Conservation (phyloP, 805 yeast species). For the Wickerhamiella australiensis region DNA sequence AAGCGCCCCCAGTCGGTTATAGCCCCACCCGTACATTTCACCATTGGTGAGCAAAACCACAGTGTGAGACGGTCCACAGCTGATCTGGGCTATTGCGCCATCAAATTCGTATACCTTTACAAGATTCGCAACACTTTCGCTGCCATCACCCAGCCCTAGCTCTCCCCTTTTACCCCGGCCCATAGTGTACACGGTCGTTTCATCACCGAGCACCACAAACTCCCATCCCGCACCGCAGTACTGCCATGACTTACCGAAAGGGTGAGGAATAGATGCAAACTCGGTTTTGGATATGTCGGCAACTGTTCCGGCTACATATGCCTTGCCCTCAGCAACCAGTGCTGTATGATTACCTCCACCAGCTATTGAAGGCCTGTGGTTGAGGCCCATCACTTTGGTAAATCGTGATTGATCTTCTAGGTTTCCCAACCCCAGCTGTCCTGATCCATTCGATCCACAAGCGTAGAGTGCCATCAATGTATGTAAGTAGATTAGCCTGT, state of each 20-base stretch:
- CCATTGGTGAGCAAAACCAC: constrained; percentile 30
- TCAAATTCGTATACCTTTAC: constrained; percentile 17
- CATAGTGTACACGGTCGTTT: constrained; percentile 36
- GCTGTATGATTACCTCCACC: constrained; percentile 88
- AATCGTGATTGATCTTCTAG: constrained; percentile 36
- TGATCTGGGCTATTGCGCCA: constrained; percentile 16
- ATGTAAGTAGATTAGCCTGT: neutral
- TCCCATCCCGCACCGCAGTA: constrained; percentile 72
- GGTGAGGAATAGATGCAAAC: constrained; percentile 12
- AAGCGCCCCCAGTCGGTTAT: constrained; percentile 47
- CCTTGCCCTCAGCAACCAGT: constrained; percentile 41
- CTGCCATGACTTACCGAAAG: constrained; percentile 29
- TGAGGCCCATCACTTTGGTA: neutral
- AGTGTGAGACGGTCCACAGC: constrained; percentile 28
- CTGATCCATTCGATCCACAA: constrained; percentile 78
- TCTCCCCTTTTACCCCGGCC: constrained; percentile 70
- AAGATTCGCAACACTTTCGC: constrained; percentile 2
- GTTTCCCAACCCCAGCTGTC: constrained; percentile 55
- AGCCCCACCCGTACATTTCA: constrained; percentile 54
- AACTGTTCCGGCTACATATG: constrained; percentile 50
- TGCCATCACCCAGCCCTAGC: constrained; percentile 40
- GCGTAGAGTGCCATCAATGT: constrained; percentile 26
- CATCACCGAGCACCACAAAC: constrained; percentile 26
- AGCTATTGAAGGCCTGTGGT: constrained; percentile 13
- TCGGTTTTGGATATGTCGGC: constrained; percentile 24